Evolutionary conservation across 208 protist species (phyloP), one percentile per base, ranked within the genome.

Genomic region (Leishmania gerbilli): DNA sequence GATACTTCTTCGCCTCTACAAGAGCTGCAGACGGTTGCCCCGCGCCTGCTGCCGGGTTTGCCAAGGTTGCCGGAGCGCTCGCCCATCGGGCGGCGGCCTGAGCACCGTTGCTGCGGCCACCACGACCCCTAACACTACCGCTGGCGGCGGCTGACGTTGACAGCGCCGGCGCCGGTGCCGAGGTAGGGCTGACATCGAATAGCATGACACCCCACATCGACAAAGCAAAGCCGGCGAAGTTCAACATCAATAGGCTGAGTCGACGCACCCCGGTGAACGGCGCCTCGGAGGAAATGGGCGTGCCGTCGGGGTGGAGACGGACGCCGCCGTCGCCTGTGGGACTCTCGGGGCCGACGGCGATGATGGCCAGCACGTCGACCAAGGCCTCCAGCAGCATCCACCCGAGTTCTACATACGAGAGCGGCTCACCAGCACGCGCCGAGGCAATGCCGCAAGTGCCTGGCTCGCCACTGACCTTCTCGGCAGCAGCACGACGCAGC

Each of bases 381-480:
- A 88, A 37, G 37, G 74, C 85, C 67, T 85, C 78, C 37, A 88
- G 34, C 34, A 84, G 76, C 31, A 80, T 79, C 79, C 79, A 84
- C 34, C 11, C 80, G 0, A 87, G 37, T 4, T 84, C 69, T 17
- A n/a, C 67, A 77, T 84, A 81, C 31, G 84, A 75, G 17, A 82
- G 53, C 11, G 56, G 31, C 19, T 40, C 78, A 24, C 64, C 76
- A 3, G 76, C 21, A 5, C 45, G 62, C 60, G 47, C 47, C n/a
- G n/a, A 74, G 19, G 53, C 49, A 31, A n/a, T 51, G 42, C 72
- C 27, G 65, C 78, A 82, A 13, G 64, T 82, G 74, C 77, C 77
- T 8, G 40, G 11, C 1, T n/a, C 45, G n/a, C n/a, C 56, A 58
- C 51, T 45, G 24, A 11, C 58, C 11, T 21, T 34, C 45, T 74